phyloP scores from a whole-genome alignment of 2,329 filamentous ascomycete species.

The Biscogniauxia sp. region DNA sequence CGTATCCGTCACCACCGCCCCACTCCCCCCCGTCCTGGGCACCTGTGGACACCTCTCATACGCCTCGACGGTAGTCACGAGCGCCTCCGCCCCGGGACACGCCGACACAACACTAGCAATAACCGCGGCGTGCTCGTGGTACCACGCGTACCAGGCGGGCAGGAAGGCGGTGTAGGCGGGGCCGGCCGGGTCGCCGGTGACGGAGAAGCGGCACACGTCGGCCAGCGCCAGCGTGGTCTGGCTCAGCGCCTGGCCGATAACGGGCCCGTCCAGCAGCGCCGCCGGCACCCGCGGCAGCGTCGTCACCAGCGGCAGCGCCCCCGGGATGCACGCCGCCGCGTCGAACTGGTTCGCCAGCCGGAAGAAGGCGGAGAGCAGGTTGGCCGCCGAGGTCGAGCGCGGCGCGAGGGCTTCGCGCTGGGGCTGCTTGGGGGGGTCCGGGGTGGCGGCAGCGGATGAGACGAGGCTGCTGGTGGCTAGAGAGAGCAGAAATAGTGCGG shows the following conservation, averaged over 20 bases:
- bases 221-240: slow-evolving; percentile 24
- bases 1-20: not conserved
- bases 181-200: slow-evolving; percentile 23
- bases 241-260: slow-evolving; percentile 23
- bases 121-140: slow-evolving; percentile 15
- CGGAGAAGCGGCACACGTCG: slow-evolving; percentile 23
- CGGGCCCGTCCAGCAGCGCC: slow-evolving; percentile 18
- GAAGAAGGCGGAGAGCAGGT: slow-evolving; percentile 15
- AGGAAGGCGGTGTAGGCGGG: slow-evolving; percentile 23
- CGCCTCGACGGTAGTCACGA: slow-evolving; percentile 21
- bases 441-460: not conserved
- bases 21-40: not conserved
- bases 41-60: slow-evolving; percentile 15
- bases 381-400: slow-evolving; percentile 14
- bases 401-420: slow-evolving; percentile 3
- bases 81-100: slow-evolving; percentile 16
- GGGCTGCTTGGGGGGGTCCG: slow-evolving; percentile 5
- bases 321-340: slow-evolving; percentile 21
- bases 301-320: slow-evolving; percentile 21
- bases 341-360: slow-evolving; percentile 17
- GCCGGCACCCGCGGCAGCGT: slow-evolving; percentile 12
- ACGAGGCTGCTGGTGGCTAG: not conserved
- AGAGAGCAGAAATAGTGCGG: not conserved
- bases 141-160: slow-evolving; percentile 27
- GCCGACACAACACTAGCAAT: slow-evolving; percentile 17